Evolutionary conservation across 768 basidiomycete species (phyloP).

Genomic region (Cyclocybe cylindracea): DNA sequence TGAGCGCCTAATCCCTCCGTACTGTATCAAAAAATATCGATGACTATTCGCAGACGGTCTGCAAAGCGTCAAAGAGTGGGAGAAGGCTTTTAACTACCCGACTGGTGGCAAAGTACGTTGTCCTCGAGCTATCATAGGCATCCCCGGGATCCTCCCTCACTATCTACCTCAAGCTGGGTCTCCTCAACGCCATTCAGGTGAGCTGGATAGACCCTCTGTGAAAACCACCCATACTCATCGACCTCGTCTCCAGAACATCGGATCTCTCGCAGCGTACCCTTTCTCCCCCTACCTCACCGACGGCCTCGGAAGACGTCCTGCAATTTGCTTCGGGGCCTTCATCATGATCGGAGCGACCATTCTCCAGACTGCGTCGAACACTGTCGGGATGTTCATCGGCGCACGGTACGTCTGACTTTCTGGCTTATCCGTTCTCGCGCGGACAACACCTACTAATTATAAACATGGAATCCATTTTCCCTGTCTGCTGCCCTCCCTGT

Average conservation of each 20-base stretch:
- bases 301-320: constrained; percentile 56
- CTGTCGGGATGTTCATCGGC: constrained; percentile 67
- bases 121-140: not conserved
- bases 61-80: constrained; percentile 60
- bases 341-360: constrained; percentile 62
- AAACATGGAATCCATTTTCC: not conserved
- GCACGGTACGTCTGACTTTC: constrained; percentile 43
- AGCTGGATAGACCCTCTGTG: constrained; percentile 2
- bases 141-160: not conserved
- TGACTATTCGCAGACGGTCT: constrained; percentile 41
- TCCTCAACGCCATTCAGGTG: constrained; percentile 66
- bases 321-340: constrained; percentile 59
- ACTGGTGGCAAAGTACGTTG: constrained; percentile 36
- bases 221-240: not conserved
- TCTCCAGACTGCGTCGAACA: constrained; percentile 59
- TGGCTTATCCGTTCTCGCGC: not conserved
- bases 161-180: constrained; percentile 36
- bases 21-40: not conserved
- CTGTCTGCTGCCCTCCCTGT: not conserved
- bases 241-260: constrained; percentile 49
- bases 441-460: not conserved
- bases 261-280: constrained; percentile 57
- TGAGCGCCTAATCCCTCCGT: constrained; percentile 9
- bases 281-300: constrained; percentile 66
- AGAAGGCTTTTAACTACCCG: constrained; percentile 51